phyloP scores from a whole-genome alignment of 2,329 filamentous ascomycete genomes.

The Blastomyces gilchristii region DNA sequence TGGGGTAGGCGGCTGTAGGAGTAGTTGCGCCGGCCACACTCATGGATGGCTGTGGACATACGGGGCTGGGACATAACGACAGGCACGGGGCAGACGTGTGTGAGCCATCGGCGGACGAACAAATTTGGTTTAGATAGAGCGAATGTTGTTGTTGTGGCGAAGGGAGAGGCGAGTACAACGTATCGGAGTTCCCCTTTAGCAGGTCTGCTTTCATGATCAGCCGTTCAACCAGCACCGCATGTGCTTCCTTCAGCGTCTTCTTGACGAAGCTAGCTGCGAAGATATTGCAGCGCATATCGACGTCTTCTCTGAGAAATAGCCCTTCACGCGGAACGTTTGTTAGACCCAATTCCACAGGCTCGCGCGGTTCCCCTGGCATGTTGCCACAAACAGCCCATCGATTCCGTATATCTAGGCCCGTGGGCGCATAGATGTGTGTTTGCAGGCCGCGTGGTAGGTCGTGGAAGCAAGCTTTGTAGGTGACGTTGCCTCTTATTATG shows the following conservation, averaged over 20 bases:
- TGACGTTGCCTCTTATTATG: slow-evolving; percentile 54
- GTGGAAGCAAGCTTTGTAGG: slow-evolving; percentile 72
- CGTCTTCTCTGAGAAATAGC: slow-evolving; percentile 74
- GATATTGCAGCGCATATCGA: slow-evolving; percentile 71
- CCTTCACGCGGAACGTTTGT: slow-evolving; percentile 56
- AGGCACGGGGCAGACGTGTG: background rate
- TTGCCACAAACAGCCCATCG: slow-evolving; percentile 68
- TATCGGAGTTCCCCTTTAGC: slow-evolving; percentile 21
- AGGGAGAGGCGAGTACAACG: background rate
- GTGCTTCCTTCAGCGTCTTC: slow-evolving; percentile 68
- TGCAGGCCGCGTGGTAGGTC: slow-evolving; percentile 62
- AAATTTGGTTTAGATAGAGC: background rate
- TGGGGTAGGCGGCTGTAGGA: background rate
- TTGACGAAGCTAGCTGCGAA: slow-evolving; percentile 68
- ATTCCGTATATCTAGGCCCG: slow-evolving; percentile 67
- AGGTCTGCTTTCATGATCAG: slow-evolving; percentile 45
- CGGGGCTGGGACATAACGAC: background rate
- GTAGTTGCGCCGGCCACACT: no score
- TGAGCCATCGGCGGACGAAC: background rate
- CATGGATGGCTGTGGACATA: background rate
- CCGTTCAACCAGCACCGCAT: slow-evolving; percentile 58
- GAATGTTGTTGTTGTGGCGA: background rate
- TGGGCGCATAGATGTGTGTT: slow-evolving; percentile 74
- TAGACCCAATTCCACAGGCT: slow-evolving; percentile 53
- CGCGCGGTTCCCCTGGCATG: slow-evolving; percentile 57